phyloP scores from a whole-genome alignment of 345 rosid genomes.

The Noccaea bulbosa region DNA sequence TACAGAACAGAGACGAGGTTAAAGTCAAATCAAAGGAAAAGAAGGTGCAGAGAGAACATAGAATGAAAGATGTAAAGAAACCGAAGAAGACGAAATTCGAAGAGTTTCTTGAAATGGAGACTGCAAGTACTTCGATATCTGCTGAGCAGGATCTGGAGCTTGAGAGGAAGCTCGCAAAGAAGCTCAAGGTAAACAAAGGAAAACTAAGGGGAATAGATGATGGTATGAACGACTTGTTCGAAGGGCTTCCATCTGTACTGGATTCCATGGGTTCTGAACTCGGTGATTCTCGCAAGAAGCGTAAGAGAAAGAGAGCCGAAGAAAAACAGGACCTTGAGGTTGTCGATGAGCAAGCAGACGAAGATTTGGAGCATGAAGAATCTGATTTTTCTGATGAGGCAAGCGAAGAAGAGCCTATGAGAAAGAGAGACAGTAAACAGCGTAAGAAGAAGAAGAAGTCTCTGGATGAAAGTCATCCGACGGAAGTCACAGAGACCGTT shows the following conservation, averaged over 20 bases:
- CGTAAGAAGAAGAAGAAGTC: conserved; percentile 48
- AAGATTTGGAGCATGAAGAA: conserved; percentile 40
- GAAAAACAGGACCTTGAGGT: conserved; percentile 38
- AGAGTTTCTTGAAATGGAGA: conserved; percentile 69
- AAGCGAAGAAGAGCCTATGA: conserved; percentile 38
- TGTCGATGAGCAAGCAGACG: conserved; percentile 30
- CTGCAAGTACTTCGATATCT: conserved; percentile 33
- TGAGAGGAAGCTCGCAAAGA: conserved; percentile 87
- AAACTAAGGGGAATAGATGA: conserved; percentile 72
- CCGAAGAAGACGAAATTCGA: conserved; percentile 66
- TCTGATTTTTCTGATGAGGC: conserved; percentile 33
- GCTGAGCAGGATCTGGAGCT: conserved; percentile 61
- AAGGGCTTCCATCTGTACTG: conserved; percentile 53
- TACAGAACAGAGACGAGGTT: conserved; percentile 12
- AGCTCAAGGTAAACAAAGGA: conserved; percentile 76
- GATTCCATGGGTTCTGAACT: conserved; percentile 48
- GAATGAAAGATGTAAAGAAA: conserved; percentile 47
- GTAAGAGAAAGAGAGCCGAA: conserved; percentile 49
- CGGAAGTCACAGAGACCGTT: conserved; percentile 39
- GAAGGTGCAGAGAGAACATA: conserved; percentile 40
- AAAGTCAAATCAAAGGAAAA: conserved; percentile 31
- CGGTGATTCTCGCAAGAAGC: conserved; percentile 44
- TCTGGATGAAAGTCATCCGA: conserved; percentile 31
- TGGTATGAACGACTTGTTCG: conserved; percentile 56
- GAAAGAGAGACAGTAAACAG: conserved; percentile 28